Evolutionary conservation across 148 eudicot genomes (phyloP), one percentile per base, ranked within the genome.

Genomic region (Vaccinium myrtillus): DNA sequence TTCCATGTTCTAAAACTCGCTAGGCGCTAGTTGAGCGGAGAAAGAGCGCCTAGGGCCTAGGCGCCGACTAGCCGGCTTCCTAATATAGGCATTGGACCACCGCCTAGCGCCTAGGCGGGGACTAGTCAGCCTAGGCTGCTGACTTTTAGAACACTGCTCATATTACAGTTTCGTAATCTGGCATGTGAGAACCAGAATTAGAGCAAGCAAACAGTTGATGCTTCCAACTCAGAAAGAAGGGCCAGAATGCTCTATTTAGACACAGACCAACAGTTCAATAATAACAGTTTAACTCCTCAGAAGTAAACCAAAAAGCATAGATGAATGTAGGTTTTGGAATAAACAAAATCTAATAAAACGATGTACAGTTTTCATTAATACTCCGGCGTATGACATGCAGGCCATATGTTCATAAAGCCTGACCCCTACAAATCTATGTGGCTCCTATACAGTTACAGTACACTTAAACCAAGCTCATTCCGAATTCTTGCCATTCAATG

Each of bases 211-310:
- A 50, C 12, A 25, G 71, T 27, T 23, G 71, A 65, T n/a, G 32
- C 71, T 32, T 23, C 71, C 32, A 25, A 3, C 71, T 23, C 71
- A 65, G 15, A 65, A 65, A 65, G 32, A 65, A 65, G 23, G 3
- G 23, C 10, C 12, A 25, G 32, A 30, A 25, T 67, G 32, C 14
- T 65, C 71, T 65, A 10, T 23, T 65, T 65, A 23, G 71, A 65
- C 25, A 23, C 73, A 10, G 25, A 25, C 73, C 73, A 67, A 67
- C 32, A 67, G 32, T 67, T 67, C 25, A 67, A 1, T 11, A 25
- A 63, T 43, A 5, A 59, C 65, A 59, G 80, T 77, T 77, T 59
- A 77, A 39, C 80, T 25, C 58, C 32, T 77, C 80, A 12, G 58
- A 77, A 25, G 80, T 43, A 77, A 59, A 59, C 58, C 36, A 13